Evolutionary conservation across 306 rosid genomes (phyloP).

Genomic region (Casuarina glauca): DNA sequence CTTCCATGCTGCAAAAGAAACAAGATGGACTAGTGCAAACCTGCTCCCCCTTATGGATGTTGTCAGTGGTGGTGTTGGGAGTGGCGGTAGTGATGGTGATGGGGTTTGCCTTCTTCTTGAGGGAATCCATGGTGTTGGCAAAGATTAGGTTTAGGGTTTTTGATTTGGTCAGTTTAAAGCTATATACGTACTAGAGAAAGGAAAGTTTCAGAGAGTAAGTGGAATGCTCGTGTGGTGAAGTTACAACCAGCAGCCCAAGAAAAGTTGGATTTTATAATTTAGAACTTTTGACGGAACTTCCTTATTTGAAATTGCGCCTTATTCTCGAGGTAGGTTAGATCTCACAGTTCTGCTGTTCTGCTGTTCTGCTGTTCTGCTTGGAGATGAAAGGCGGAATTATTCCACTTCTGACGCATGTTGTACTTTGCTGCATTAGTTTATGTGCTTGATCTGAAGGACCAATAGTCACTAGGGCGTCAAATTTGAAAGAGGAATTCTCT

Average conservation of each 20-base stretch:
- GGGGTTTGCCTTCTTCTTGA: conserved; percentile 26
- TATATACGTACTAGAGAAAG: not conserved
- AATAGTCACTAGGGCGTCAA: conserved; percentile 1
- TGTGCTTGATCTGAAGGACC: not conserved
- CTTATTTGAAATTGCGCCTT: not conserved
- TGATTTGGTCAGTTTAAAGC: conserved; percentile 17
- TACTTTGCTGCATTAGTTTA: conserved; percentile 6
- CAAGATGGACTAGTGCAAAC: conserved; percentile 41
- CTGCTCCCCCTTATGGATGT: conserved; percentile 26
- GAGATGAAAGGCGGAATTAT: not conserved
- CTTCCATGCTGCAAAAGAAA: conserved; percentile 75
- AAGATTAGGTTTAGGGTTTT: conserved; percentile 12
- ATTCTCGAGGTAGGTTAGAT: conserved; percentile 8
- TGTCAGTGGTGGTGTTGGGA: conserved; percentile 3
- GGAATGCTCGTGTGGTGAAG: conserved; percentile 13
- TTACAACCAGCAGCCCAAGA: conserved; percentile 41
- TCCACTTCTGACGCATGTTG: not conserved
- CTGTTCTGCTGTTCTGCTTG: not conserved
- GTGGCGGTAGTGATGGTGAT: conserved; percentile 15
- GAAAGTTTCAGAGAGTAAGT: conserved; percentile 11
- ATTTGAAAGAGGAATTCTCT: conserved; percentile 6
- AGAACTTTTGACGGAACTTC: conserved; percentile 15
- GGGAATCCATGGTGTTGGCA: conserved; percentile 33
- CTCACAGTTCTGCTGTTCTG: not conserved
- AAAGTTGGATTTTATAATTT: conserved; percentile 23